phyloP scores from a whole-genome alignment of 208 protist genomes.

The Lotmaria passim region DNA sequence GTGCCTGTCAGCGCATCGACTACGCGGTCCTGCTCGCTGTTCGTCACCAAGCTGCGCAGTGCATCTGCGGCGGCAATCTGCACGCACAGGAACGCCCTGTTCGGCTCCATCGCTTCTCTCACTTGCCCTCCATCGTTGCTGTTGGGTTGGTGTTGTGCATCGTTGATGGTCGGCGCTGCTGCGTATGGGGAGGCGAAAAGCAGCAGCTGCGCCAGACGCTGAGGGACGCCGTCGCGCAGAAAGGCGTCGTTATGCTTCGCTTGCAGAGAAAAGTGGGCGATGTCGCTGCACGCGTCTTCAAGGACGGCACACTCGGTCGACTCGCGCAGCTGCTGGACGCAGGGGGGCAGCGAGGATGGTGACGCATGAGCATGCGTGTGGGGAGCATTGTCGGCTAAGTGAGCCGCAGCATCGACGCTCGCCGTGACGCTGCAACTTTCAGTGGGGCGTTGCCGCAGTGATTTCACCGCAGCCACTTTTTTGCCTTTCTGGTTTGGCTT shows the following conservation, averaged over 20 bases:
- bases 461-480: slow-evolving; percentile 3
- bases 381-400: too few relatives aligned
- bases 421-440: neutral
- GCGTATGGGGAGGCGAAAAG: slow-evolving; percentile 23
- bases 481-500: neutral
- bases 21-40: slow-evolving; percentile 62
- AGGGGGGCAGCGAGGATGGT: slow-evolving; percentile 26
- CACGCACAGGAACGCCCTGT: slow-evolving; percentile 52
- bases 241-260: slow-evolving; percentile 44
- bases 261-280: slow-evolving; percentile 53
- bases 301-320: slow-evolving; percentile 42
- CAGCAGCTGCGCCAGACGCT: slow-evolving; percentile 60
- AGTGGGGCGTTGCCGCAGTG: slow-evolving; percentile 6
- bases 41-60: slow-evolving; percentile 66
- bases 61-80: slow-evolving; percentile 64
- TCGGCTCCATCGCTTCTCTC: neutral
- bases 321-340: slow-evolving; percentile 50
- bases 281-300: slow-evolving; percentile 64
- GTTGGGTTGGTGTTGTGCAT: too few relatives aligned
- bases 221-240: slow-evolving; percentile 40
- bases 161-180: neutral
- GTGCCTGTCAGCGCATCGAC: slow-evolving; percentile 48
- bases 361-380: neutral
- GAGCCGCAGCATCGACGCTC: neutral
- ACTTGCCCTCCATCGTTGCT: too few relatives aligned